phyloP scores from a whole-genome alignment of 495 filamentous ascomycete species.

The Penicillium subrubescens region DNA sequence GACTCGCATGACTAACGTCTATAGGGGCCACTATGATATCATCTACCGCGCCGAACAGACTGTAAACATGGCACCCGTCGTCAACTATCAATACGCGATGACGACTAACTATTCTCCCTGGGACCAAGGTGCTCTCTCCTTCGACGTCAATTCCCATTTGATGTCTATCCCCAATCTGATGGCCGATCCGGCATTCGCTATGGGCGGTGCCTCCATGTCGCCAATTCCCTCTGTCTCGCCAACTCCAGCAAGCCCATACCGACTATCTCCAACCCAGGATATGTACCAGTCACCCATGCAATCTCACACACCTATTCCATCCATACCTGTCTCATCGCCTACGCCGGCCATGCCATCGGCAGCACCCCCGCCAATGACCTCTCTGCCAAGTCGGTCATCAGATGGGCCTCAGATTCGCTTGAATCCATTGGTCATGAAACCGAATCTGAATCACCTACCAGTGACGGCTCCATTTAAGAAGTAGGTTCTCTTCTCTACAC shows the following conservation, averaged over 20 bases:
- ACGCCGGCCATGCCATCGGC: conserved; percentile 33
- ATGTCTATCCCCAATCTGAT: conserved; percentile 48
- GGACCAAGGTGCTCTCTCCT: conserved; percentile 50
- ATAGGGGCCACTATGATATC: conserved; percentile 92
- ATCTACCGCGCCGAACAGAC: conserved; percentile 72
- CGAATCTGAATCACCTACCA: conserved; percentile 46
- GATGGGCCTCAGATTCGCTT: conserved; percentile 48
- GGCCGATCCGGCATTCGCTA: conserved; percentile 42
- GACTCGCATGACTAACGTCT: conserved; percentile 4
- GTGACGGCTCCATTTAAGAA: conserved; percentile 51
- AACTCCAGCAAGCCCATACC: conserved; percentile 47
- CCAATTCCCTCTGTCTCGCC: conserved; percentile 47
- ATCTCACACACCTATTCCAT: conserved; percentile 30
- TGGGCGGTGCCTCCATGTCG: conserved; percentile 37
- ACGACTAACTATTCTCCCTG: conserved; percentile 46
- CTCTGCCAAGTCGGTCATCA: conserved; percentile 39
- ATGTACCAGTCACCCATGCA: conserved; percentile 44
- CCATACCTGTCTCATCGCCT: conserved; percentile 38
- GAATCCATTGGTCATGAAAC: conserved; percentile 53
- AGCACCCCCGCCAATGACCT: conserved; percentile 41
- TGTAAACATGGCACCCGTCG: conserved; percentile 49
- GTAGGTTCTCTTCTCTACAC: conserved; percentile 20
- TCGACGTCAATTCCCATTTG: conserved; percentile 55
- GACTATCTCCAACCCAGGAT: conserved; percentile 44
- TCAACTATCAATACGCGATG: conserved; percentile 48